Evolutionary conservation across 495 filamentous ascomycete species (phyloP).

Genomic region (Penicillium ucsense): DNA sequence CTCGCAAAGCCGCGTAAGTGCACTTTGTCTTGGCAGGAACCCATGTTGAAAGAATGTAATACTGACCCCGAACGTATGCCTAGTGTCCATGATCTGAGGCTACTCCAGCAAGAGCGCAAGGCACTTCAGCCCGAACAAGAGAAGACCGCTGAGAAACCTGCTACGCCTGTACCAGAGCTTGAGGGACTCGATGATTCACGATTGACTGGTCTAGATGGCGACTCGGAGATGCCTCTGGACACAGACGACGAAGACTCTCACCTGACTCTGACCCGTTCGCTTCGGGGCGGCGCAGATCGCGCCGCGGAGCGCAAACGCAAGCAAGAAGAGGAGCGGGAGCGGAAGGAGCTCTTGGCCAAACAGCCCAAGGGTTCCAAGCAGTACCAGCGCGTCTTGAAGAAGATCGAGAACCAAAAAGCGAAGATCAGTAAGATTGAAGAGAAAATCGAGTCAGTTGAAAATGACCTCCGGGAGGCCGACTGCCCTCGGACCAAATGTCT

Average conservation of each 20-base stretch:
- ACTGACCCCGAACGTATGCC: background rate
- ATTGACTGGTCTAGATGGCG: constrained; percentile 56
- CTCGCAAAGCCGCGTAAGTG: constrained; percentile 74
- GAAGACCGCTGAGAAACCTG: constrained; percentile 36
- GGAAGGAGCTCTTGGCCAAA: constrained; percentile 68
- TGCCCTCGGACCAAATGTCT: constrained; percentile 82
- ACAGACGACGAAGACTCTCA: constrained; percentile 53
- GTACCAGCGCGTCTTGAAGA: constrained; percentile 75
- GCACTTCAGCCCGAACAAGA: constrained; percentile 60
- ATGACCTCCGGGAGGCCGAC: constrained; percentile 86
- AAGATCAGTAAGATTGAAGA: constrained; percentile 71
- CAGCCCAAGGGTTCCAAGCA: constrained; percentile 81
- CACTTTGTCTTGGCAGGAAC: background rate
- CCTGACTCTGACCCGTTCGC: constrained; percentile 53
- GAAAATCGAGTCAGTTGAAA: constrained; percentile 73
- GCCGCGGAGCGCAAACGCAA: constrained; percentile 74
- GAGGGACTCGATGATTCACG: constrained; percentile 51
- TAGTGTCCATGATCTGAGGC: constrained; percentile 74
- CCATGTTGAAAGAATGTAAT: constrained; percentile 6
- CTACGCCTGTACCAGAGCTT: constrained; percentile 51
- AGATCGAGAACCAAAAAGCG: constrained; percentile 77
- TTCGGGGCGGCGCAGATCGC: constrained; percentile 69
- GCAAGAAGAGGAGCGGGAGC: constrained; percentile 71
- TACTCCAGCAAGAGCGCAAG: constrained; percentile 80
- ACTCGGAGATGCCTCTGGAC: constrained; percentile 40